Conservation (phyloP, 768 basidiomycete species). For the Tulasnella sp. region DNA sequence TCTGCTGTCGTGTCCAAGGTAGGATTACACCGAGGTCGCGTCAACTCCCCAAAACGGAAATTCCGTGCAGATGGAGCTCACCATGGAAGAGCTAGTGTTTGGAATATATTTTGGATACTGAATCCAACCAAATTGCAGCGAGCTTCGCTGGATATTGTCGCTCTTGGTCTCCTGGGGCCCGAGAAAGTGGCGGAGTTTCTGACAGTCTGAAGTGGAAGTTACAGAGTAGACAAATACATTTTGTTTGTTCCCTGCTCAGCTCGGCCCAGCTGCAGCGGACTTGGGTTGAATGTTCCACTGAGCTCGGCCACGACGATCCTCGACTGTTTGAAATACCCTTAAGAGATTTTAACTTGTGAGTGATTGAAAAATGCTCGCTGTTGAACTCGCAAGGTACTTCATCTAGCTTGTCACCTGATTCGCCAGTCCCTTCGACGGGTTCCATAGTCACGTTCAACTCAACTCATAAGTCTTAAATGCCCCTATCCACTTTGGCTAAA, state of each 20-base stretch:
- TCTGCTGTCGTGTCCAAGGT: conserved; percentile 3
- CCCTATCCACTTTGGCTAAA: no score
- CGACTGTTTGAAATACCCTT: no score
- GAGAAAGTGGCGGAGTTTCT: background rate
- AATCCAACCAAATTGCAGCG: background rate
- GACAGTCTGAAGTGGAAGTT: background rate
- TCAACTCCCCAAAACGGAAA: background rate
- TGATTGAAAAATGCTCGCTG: no score
- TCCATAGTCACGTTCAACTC: no score
- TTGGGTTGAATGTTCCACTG: no score
- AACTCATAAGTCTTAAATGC: no score
- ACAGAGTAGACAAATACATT: background rate
- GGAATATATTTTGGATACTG: background rate
- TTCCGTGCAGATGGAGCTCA: background rate
- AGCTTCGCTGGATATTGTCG: background rate
- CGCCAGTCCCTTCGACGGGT: no score
- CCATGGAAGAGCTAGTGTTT: background rate
- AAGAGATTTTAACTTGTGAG: no score
- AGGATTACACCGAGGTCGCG: background rate
- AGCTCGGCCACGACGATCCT: no score
- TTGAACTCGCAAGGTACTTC: no score
- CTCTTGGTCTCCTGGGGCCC: background rate
- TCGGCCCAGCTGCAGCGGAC: background rate
- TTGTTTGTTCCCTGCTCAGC: background rate
- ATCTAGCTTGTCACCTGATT: no score